Evolutionary conservation across 352 stramenopile genomes (phyloP), one percentile per base, ranked within the genome.

Genomic region (Globisporangium cystogenes): DNA sequence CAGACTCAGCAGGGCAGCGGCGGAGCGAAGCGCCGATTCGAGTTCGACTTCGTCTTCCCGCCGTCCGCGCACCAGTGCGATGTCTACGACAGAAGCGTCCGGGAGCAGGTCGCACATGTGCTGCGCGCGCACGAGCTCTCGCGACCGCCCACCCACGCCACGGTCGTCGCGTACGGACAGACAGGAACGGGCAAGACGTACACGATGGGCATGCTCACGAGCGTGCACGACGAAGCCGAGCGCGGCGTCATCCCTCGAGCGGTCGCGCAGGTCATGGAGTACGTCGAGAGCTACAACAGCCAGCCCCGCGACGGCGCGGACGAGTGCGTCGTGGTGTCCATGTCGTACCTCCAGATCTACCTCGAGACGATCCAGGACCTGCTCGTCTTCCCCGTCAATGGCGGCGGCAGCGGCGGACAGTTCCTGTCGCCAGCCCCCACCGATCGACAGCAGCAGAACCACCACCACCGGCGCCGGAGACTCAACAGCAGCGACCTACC

Each of bases 301-400:
- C 14, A 48, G 24, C 43, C 45, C 26, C 40, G n/a, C 18, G 10
- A 23, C 0, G 21, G 35, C 18, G 23, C 23, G 3, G 26, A 43
- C 2, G 16, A 27, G 16, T 39, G 40, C 35, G 53, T 68, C 0
- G 48, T 72, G 1, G 56, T 72, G 37, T 65, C 61, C 11, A 73
- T 90, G 59, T 83, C 70, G 16, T 88, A 88, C 47, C 44, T 87
- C 21, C 76, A 88, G 48, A 90, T 90, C 58, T 88, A 90, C 36
- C 70, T 90, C n/a, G 76, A 88, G 46, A 82, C 57, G 10, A 66
- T 90, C 43, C 73, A 90, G 62, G 76, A 90, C 47, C 55, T 87
- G 27, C 41, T 87, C 11, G 60, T 68, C 12, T 51, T 74, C 10
- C 44, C 65, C 6, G n/a, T 56, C 39, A 41, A 52, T 20, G 35